Evolutionary conservation across 2,329 filamentous ascomycete species (phyloP).

Genomic region (Xylaria sp.): DNA sequence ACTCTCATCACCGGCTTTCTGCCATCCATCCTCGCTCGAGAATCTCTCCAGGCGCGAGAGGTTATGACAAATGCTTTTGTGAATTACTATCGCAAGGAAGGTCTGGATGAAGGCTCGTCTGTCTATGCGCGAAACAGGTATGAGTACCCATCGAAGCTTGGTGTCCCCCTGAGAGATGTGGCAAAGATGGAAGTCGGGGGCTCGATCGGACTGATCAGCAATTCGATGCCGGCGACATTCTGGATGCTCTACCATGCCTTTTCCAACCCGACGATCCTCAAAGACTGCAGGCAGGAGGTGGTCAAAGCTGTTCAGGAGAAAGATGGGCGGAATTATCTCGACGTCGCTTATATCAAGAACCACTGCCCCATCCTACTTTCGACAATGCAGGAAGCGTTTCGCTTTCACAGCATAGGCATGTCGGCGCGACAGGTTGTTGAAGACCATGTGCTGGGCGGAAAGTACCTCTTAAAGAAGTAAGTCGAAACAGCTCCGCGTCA

Average conservation of each 20-base stretch:
- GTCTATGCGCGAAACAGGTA: neutral
- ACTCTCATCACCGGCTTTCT: constrained; percentile 9
- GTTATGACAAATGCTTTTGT: neutral
- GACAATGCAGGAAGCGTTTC: constrained; percentile 19
- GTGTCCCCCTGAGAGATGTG: constrained; percentile 9
- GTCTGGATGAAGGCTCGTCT: constrained; percentile 1
- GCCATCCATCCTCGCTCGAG: neutral
- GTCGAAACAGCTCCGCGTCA: constrained; percentile 2
- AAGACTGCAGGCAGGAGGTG: constrained; percentile 18
- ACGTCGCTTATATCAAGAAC: constrained; percentile 12
- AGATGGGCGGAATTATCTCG: constrained; percentile 5
- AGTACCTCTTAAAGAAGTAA: constrained; percentile 28
- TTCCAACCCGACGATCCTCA: constrained; percentile 29
- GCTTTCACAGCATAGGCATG: constrained; percentile 7
- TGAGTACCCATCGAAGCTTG: neutral
- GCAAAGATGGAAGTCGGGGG: constrained; percentile 15
- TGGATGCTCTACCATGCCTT: constrained; percentile 23
- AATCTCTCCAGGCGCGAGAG: neutral
- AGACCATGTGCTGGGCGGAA: constrained; percentile 12
- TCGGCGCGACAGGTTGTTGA: constrained; percentile 8
- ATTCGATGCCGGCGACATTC: constrained; percentile 14
- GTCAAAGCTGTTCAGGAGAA: constrained; percentile 1
- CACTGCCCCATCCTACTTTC: constrained; percentile 18
- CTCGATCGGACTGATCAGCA: constrained; percentile 8
- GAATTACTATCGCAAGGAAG: neutral